phyloP scores from a whole-genome alignment of 2,329 filamentous ascomycete species.

The Xylariomycetidae sp. region DNA sequence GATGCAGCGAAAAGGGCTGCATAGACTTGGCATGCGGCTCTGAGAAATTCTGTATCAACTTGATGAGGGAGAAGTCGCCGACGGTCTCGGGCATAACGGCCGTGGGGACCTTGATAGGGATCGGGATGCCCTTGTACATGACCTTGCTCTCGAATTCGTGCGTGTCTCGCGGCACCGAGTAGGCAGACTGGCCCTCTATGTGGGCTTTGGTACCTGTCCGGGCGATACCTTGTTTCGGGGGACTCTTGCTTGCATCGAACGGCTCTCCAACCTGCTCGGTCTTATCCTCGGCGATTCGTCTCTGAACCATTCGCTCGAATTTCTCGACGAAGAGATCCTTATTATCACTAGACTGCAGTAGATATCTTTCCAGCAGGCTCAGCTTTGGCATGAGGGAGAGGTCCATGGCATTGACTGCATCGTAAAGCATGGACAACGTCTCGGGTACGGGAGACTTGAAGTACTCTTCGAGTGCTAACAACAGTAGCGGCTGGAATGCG shows the following conservation, averaged over 20 bases:
- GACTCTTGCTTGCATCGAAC: conserved; percentile 43
- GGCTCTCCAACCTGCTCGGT: conserved; percentile 36
- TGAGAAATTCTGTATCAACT: conserved; percentile 92
- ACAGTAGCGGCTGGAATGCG: conserved; percentile 63
- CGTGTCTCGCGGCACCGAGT: conserved; percentile 82
- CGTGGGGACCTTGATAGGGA: conserved; percentile 93
- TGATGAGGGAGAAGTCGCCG: conserved; percentile 94
- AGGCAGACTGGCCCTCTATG: conserved; percentile 57
- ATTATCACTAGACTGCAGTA: conserved; percentile 84
- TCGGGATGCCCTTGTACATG: conserved; percentile 91
- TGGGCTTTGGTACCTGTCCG: conserved; percentile 58
- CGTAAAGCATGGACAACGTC: conserved; percentile 81
- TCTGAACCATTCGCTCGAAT: conserved; percentile 89
- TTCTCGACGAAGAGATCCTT: conserved; percentile 98
- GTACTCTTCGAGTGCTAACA: conserved; percentile 92
- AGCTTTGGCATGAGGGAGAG: conserved; percentile 86
- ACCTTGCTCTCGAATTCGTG: conserved; percentile 97
- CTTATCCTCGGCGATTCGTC: conserved; percentile 64
- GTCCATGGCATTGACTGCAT: conserved; percentile 95
- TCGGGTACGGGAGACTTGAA: conserved; percentile 87
- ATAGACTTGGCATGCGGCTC: conserved; percentile 74
- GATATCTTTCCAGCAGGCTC: conserved; percentile 74
- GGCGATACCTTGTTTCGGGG: conserved; percentile 45
- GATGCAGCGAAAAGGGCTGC: conserved; percentile 78
- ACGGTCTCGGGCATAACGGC: conserved; percentile 93